Evolutionary conservation across 2,329 filamentous ascomycete genomes (phyloP).

Genomic region (Alternaria brassicae): DNA sequence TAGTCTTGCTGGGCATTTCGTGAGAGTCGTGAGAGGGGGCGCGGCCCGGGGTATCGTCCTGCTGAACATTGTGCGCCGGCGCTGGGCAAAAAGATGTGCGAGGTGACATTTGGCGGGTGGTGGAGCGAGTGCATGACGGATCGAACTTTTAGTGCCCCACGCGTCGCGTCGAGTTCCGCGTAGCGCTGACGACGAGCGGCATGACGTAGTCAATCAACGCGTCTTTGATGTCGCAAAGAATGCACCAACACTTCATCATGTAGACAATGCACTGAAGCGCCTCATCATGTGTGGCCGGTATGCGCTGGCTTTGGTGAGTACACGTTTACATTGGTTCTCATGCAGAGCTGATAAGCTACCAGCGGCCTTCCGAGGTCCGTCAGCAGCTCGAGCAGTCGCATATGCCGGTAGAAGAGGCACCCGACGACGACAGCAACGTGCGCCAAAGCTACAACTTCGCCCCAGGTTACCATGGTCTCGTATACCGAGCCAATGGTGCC

Average conservation of each 20-base stretch:
- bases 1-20: conserved; percentile 27
- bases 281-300: conserved; percentile 73
- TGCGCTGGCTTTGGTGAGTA: conserved; percentile 65
- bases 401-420: conserved; percentile 75
- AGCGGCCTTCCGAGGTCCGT: conserved; percentile 81
- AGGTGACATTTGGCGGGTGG: conserved; percentile 18
- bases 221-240: conserved; percentile 12
- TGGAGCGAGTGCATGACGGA: conserved; percentile 31
- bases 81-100: conserved; percentile 23
- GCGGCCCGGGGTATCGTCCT: conserved; percentile 39
- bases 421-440: conserved; percentile 69
- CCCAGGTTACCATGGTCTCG: conserved; percentile 82
- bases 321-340: background rate
- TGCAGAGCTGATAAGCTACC: conserved; percentile 16
- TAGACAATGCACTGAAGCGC: conserved; percentile 46
- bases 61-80: conserved; percentile 46
- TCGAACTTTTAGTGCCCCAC: conserved; percentile 34
- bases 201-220: conserved; percentile 12
- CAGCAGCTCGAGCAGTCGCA: conserved; percentile 74
- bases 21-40: conserved; percentile 13
- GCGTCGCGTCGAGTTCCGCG: conserved; percentile 30
- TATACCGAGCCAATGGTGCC: conserved; percentile 79
- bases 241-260: conserved; percentile 56
- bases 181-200: conserved; percentile 38
- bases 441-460: conserved; percentile 92